These are phyloP conservation scores for Chamaenerion angustifolium DNA, from an alignment of 345 rosid species.

Conservation along the genomic window DNA sequence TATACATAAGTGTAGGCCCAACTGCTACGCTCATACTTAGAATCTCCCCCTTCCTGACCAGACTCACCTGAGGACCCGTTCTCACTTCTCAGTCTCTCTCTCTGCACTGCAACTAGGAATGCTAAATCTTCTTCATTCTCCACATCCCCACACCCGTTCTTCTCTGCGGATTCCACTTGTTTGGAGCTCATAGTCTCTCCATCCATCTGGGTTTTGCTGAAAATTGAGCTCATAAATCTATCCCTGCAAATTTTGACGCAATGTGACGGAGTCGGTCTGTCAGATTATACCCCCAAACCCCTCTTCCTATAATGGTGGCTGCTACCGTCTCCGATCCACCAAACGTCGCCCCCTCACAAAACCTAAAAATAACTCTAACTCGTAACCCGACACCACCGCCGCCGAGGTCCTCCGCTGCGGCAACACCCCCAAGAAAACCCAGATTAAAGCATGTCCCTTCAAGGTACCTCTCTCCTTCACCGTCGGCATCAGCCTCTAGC, in stretches of 20 bases:
- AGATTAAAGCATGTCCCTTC: constrained; percentile 73
- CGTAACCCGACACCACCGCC: constrained; percentile 1
- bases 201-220: no score
- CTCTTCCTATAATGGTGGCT: constrained; percentile 2
- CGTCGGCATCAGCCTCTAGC: constrained; percentile 24
- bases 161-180: no score
- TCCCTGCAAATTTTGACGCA: not conserved
- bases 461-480: constrained; percentile 74
- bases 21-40: no score
- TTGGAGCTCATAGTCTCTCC: no score
- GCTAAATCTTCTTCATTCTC: no score
- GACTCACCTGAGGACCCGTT: no score
- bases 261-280: constrained; percentile 3
- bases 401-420: not conserved
- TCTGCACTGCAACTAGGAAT: no score
- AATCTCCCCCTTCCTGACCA: no score
- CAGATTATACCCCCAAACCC: not conserved
- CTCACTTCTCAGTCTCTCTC: no score
- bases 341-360: not conserved
- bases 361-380: not conserved
- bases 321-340: constrained; percentile 8
- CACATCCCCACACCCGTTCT: no score
- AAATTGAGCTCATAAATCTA: not conserved
- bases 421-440: constrained; percentile 24
- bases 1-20: no score